Percentiles rank a stretch among this genome's conserved stretches.
phyloP scores from a whole-genome alignment of 176 grass and related monocot genomes.

The Panicum miliaceum region DNA sequence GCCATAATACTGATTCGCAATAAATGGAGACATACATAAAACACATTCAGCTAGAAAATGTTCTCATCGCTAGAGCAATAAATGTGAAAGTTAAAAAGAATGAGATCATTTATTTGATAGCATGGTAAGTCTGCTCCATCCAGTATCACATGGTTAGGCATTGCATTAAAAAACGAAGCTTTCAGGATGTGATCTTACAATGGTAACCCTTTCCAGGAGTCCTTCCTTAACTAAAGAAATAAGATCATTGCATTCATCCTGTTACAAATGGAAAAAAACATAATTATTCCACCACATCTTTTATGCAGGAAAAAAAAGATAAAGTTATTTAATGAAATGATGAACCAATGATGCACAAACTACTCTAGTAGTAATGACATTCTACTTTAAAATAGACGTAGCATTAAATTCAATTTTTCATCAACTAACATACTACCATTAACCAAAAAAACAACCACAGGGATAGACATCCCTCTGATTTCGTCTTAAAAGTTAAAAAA shows the following conservation, averaged over 20 bases:
- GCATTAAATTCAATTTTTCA: neutral
- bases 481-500: neutral
- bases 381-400: neutral
- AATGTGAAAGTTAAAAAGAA: conserved; percentile 17
- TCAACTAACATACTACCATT: neutral
- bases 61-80: neutral
- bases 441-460: neutral
- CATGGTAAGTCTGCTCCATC: neutral
- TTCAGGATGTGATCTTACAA: conserved; percentile 62
- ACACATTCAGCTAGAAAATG: conserved; percentile 12
- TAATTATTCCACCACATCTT: conserved; percentile 27
- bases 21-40: conserved; percentile 15
- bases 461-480: neutral
- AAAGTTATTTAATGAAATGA: conserved; percentile 8
- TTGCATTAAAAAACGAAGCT: conserved; percentile 16
- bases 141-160: conserved; percentile 5
- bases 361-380: conserved; percentile 7
- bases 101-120: neutral
- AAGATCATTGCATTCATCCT: conserved; percentile 80
- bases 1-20: neutral
- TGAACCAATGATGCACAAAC: conserved; percentile 14
- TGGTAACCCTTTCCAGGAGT: conserved; percentile 61
- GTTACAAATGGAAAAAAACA: conserved; percentile 43
- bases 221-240: conserved; percentile 62
- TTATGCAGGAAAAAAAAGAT: conserved; percentile 6